Base-by-base conservation (phyloP, 169 alveolate species). In the Plasmodium fragile region DNA sequence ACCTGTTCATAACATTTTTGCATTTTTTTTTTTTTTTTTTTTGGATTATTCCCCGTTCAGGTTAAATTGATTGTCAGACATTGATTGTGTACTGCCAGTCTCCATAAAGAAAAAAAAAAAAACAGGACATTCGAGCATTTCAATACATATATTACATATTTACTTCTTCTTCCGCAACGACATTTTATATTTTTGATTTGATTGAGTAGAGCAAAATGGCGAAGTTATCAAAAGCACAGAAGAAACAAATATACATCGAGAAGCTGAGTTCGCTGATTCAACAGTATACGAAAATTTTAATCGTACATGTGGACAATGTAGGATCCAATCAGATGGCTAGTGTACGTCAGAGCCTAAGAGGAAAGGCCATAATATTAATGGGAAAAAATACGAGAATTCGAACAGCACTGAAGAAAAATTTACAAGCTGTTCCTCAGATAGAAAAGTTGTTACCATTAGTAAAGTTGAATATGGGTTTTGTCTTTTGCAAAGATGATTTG, bases 381-480 rank as follows among this genome's bases (percentile, higher is more conserved):
- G 99, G 99, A 32, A 99, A 99, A 96, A 99, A 99, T 96, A 98
- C 99, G 65, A 97, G 98, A 97, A 98, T 98, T 81, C 96, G 99
- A 85, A 98, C 99, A 71, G 99, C 99, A 75, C 94, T 98, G 70
- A 95, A 97, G 95, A 96, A 96, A 79, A 97, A 97, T 92, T 94
- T 96, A 92, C 95, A 90, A 72, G 97, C 96, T 75, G 95, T 93
- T 92, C 96, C 96, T 65, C 96, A 95, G 94, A 95, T 98, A 43
- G 99, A 98, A 81, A 96, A 96, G 92, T 96, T 98, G 72, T 94
- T 98, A 53, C 97, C 96, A 11, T 96, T 97, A 72, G 97, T 98
- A 80, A 98, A 98, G 94, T 98, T 98, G 82, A 99, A 99, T 94
- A 97, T 99, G 79, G 99, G 99, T 55, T 96, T 99, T 95, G 98